A percentile compares a stretch with the other conserved stretches of the same genome.
Conservation (phyloP, 768 basidiomycete genomes). For the Clitopilus hobsonii region DNA sequence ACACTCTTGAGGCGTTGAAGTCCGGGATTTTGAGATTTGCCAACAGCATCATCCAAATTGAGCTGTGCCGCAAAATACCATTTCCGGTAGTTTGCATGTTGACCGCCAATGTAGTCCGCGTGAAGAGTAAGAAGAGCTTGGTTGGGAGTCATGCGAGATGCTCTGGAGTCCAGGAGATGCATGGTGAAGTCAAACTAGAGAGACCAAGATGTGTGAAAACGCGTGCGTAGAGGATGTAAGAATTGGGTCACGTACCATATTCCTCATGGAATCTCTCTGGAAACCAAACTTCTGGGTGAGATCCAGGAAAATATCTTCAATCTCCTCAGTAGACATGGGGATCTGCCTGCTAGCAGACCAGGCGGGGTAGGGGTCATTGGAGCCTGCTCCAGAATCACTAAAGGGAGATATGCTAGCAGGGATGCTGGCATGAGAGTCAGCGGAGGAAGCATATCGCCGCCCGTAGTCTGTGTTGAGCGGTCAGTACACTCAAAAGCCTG, state of each 20-base stretch:
- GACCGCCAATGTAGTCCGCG: slow-evolving; percentile 98
- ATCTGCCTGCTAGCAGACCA: slow-evolving; percentile 93
- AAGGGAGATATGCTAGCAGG: slow-evolving; percentile 52
- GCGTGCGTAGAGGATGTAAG: slow-evolving; percentile 4
- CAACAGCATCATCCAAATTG: slow-evolving; percentile 98
- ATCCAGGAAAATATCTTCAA: slow-evolving; percentile 98
- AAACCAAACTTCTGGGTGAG: slow-evolving; percentile 99
- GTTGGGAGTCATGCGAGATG: slow-evolving; percentile 97
- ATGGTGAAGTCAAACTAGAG: slow-evolving; percentile 92
- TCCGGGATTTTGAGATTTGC: slow-evolving; percentile 90
- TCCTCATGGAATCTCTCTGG: slow-evolving; percentile 93
- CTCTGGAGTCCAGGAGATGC: slow-evolving; percentile 95
- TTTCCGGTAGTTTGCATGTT: slow-evolving; percentile 98
- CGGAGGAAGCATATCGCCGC: slow-evolving; percentile 51
- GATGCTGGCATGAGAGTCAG: slow-evolving; percentile 57
- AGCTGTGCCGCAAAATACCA: slow-evolving; percentile 99
- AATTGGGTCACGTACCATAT: slow-evolving; percentile 59
- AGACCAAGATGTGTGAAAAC: slow-evolving; percentile 10
- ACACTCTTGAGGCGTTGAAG: slow-evolving; percentile 85
- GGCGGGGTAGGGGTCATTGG: slow-evolving; percentile 81
- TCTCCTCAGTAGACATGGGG: slow-evolving; percentile 96
- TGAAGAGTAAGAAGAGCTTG: slow-evolving; percentile 96
- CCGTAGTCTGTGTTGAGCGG: slow-evolving; percentile 28
- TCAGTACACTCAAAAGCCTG: slow-evolving; percentile 9
- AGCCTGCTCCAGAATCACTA: slow-evolving; percentile 46